These are phyloP conservation scores for Trichophyton benhamiae DNA, from an alignment of 2,329 filamentous ascomycete species.

Conservation along the genomic window DNA sequence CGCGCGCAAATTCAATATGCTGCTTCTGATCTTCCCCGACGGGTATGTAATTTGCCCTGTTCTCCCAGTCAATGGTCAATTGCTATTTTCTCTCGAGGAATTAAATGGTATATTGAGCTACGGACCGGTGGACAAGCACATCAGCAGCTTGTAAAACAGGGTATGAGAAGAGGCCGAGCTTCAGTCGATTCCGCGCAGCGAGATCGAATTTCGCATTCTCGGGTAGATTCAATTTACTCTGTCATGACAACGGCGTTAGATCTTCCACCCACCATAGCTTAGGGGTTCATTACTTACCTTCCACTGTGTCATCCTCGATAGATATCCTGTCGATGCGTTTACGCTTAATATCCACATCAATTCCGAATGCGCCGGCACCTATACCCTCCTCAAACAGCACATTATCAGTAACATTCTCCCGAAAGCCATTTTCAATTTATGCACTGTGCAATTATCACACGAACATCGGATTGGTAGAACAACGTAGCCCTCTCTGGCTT, in stretches of 20 bases:
- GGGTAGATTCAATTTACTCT: constrained; percentile 62
- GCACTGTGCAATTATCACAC: constrained; percentile 17
- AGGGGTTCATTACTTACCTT: constrained; percentile 51
- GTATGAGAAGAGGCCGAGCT: constrained; percentile 88
- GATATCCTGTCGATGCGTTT: constrained; percentile 78
- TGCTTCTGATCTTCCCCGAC: constrained; percentile 93
- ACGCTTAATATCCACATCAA: constrained; percentile 97
- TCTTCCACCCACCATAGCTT: too few species aligned
- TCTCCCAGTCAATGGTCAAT: not conserved
- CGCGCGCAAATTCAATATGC: constrained; percentile 83
- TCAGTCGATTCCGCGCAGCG: constrained; percentile 50
- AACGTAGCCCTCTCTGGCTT: constrained; percentile 63
- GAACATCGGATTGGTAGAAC: constrained; percentile 69
- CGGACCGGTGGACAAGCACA: constrained; percentile 68
- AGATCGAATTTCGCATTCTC: constrained; percentile 48
- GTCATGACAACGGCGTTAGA: not conserved
- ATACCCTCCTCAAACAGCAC: not conserved
- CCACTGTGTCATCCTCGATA: constrained; percentile 99
- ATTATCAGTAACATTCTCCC: not conserved
- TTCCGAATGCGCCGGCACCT: constrained; percentile 70
- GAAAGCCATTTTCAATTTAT: not conserved
- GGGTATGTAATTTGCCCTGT: constrained; percentile 78
- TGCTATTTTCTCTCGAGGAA: not conserved
- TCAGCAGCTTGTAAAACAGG: constrained; percentile 92
- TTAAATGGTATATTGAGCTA: not conserved